phyloP scores from a whole-genome alignment of 495 filamentous ascomycete genomes.

The Daldinia caldariorum region DNA sequence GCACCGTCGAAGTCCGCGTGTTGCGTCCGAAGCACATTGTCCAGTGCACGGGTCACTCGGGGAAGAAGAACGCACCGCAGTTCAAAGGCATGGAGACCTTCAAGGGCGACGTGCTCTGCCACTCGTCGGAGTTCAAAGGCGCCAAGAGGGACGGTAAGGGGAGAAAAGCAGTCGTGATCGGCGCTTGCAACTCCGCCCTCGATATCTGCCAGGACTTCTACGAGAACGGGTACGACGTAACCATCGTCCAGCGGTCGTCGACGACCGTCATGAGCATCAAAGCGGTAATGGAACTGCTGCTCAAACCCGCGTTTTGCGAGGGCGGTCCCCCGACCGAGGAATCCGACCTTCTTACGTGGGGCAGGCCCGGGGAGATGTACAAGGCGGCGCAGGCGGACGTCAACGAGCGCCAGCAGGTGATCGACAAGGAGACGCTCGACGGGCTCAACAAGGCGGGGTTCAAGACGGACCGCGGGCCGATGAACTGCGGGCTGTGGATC shows the following conservation, averaged over 20 bases:
- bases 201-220: conserved; percentile 87
- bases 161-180: conserved; percentile 79
- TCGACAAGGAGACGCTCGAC: conserved; percentile 65
- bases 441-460: conserved; percentile 75
- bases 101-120: conserved; percentile 68
- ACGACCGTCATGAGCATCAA: conserved; percentile 74
- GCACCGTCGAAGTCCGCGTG: conserved; percentile 62
- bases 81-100: conserved; percentile 73
- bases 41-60: conserved; percentile 77
- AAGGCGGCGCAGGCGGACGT: conserved; percentile 65
- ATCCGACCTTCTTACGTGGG: conserved; percentile 67
- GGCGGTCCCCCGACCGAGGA: conserved; percentile 68
- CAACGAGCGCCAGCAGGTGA: conserved; percentile 57
- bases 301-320: conserved; percentile 72
- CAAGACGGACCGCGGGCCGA: conserved; percentile 71
- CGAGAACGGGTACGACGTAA: conserved; percentile 85
- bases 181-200: conserved; percentile 81
- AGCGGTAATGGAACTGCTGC: conserved; percentile 55
- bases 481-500: conserved; percentile 70
- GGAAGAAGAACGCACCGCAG: conserved; percentile 70
- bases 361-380: conserved; percentile 65
- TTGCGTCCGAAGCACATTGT: conserved; percentile 74
- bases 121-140: conserved; percentile 75
- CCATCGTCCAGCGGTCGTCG: conserved; percentile 80
- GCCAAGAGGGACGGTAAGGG: conserved; percentile 60